These are phyloP conservation scores for Articulospora tetracladia DNA, from an alignment of 495 filamentous ascomycete species.

Conservation along the genomic window DNA sequence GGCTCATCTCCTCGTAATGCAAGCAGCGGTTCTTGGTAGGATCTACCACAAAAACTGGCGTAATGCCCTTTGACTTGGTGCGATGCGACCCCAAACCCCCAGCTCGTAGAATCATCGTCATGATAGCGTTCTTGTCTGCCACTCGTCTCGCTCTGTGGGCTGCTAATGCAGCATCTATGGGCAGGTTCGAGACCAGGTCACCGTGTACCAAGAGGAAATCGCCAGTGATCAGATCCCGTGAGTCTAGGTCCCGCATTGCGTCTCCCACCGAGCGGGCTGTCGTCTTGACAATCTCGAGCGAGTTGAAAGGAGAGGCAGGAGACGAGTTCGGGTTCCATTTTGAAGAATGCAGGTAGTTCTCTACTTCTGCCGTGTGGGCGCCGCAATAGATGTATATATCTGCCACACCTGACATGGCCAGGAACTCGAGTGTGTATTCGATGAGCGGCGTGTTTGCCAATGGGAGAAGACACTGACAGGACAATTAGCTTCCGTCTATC, in stretches of 20 bases:
- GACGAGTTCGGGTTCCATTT: conserved; percentile 27
- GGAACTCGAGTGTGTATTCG: conserved; percentile 95
- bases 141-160: conserved; percentile 77
- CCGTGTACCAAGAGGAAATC: conserved; percentile 94
- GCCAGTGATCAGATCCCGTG: conserved; percentile 75
- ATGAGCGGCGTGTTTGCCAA: conserved; percentile 92
- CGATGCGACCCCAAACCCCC: conserved; percentile 65
- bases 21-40: conserved; percentile 76
- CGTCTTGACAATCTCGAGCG: conserved; percentile 78
- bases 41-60: conserved; percentile 84
- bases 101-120: conserved; percentile 91
- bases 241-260: conserved; percentile 91
- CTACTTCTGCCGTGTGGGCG: conserved; percentile 84
- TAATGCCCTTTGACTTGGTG: conserved; percentile 67
- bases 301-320: conserved; percentile 75
- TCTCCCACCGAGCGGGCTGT: conserved; percentile 83
- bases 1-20: conserved; percentile 81
- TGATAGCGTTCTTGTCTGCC: conserved; percentile 90
- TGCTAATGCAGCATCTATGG: conserved; percentile 72
- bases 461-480: conserved; percentile 78
- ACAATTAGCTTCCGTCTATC: neutral
- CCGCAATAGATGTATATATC: conserved; percentile 92
- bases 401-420: conserved; percentile 87
- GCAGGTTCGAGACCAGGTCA: conserved; percentile 88
- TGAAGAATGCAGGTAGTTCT: conserved; percentile 65